phyloP scores from a whole-genome alignment of 2,329 filamentous ascomycete species.

The Byssothecium circinans region DNA sequence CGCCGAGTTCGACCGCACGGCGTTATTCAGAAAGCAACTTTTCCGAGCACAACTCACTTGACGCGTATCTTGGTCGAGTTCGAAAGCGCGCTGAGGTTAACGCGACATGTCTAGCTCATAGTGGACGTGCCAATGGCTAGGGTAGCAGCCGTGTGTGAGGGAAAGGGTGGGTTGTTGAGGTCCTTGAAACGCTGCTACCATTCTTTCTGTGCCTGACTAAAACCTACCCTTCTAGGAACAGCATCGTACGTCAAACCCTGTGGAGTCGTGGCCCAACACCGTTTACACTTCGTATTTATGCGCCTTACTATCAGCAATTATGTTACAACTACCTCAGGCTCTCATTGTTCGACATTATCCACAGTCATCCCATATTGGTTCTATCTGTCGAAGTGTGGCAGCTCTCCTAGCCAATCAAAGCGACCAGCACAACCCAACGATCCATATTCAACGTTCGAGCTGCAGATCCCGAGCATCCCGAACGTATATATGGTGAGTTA shows the following conservation, averaged over 20 bases:
- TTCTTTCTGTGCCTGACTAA: background rate
- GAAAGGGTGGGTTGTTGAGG: background rate
- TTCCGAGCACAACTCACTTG: background rate
- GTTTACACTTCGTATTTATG: background rate
- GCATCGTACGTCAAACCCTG: no score
- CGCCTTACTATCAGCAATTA: background rate
- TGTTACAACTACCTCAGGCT: background rate
- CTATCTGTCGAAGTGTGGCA: background rate
- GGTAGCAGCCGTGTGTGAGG: no score
- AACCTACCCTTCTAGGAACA: background rate
- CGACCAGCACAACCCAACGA: no score
- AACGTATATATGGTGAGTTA: no score
- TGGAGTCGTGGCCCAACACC: no score
- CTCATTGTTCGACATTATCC: no score
- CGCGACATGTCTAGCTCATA: no score
- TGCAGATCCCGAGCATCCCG: conserved; percentile 5
- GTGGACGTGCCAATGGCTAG: no score
- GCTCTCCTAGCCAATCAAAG: background rate
- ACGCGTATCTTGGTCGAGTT: no score
- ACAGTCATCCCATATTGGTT: background rate
- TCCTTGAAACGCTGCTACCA: background rate
- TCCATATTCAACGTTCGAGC: conserved; percentile 2
- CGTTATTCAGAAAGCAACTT: background rate
- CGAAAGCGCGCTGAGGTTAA: no score
- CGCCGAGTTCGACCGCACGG: conserved; percentile 3